These are phyloP conservation scores for Sicyos baderoa DNA, from an alignment of 306 rosid species.

Conservation along the genomic window DNA sequence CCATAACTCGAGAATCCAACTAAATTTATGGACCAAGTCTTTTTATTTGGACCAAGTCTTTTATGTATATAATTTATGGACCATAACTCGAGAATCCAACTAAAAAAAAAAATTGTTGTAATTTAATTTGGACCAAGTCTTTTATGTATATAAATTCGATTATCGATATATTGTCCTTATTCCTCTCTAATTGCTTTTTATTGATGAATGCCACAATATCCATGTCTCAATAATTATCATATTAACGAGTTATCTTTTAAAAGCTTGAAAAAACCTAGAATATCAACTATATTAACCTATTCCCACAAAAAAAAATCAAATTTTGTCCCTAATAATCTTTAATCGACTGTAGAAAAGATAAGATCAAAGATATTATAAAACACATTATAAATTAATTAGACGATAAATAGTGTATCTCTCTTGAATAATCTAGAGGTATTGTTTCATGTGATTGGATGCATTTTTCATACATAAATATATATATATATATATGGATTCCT, in stretches of 20 bases:
- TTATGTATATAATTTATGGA: too few relatives aligned
- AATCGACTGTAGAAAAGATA: background rate
- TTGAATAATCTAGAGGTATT: background rate
- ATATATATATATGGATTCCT: background rate
- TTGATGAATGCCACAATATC: too few relatives aligned
- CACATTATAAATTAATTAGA: background rate
- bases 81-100: too few relatives aligned
- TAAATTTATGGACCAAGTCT: too few relatives aligned
- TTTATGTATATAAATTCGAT: too few relatives aligned
- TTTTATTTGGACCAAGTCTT: too few relatives aligned
- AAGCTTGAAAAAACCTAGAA: background rate
- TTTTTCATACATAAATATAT: background rate
- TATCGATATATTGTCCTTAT: too few relatives aligned
- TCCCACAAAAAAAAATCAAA: background rate
- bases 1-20: too few relatives aligned
- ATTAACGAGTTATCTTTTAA: background rate
- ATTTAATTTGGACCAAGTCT: too few relatives aligned
- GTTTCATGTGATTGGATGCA: slow-evolving; percentile 9
- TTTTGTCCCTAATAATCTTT: background rate
- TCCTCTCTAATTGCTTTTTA: background rate
- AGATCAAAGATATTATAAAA: background rate
- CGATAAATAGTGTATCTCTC: background rate
- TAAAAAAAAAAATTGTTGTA: too few relatives aligned
- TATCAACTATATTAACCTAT: slow-evolving; percentile 1
- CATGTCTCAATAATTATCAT: background rate